Evolutionary conservation across 192 early-diverging fungal genomes (phyloP).

Genomic region (Fimicolochytrium jonesii): DNA sequence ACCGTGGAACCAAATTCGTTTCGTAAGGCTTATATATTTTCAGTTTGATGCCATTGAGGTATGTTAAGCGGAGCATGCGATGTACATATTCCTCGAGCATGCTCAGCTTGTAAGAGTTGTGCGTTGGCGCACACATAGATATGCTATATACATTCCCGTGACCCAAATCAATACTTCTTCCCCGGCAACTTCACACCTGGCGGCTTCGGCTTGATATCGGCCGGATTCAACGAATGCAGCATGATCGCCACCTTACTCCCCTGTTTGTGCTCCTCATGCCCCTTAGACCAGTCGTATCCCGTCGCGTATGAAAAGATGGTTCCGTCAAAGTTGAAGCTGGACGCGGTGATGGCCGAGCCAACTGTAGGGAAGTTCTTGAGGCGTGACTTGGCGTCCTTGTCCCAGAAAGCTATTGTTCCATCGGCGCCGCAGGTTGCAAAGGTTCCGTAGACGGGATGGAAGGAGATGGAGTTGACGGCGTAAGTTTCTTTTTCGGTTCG

Average conservation of each 20-base stretch:
- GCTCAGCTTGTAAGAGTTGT: no score
- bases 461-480: slow-evolving; percentile 66
- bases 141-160: no score
- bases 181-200: background rate
- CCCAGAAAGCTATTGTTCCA: slow-evolving; percentile 88
- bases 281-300: slow-evolving; percentile 68
- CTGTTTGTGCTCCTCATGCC: slow-evolving; percentile 61
- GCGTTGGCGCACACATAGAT: no score
- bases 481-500: slow-evolving; percentile 62
- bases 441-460: slow-evolving; percentile 83
- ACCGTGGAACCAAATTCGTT: no score
- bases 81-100: no score
- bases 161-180: no score
- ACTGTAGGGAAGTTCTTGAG: slow-evolving; percentile 71
- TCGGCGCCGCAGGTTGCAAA: slow-evolving; percentile 86
- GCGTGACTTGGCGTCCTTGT: slow-evolving; percentile 85
- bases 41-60: no score
- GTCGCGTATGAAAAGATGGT: slow-evolving; percentile 87
- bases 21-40: no score
- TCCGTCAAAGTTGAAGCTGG: slow-evolving; percentile 80
- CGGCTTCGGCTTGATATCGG: slow-evolving; percentile 77
- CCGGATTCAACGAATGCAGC: slow-evolving; percentile 70
- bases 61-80: no score
- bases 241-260: slow-evolving; percentile 69
- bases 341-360: slow-evolving; percentile 61